Base-by-base conservation (phyloP, 495 filamentous ascomycete genomes). In the Penicillium lagena region DNA sequence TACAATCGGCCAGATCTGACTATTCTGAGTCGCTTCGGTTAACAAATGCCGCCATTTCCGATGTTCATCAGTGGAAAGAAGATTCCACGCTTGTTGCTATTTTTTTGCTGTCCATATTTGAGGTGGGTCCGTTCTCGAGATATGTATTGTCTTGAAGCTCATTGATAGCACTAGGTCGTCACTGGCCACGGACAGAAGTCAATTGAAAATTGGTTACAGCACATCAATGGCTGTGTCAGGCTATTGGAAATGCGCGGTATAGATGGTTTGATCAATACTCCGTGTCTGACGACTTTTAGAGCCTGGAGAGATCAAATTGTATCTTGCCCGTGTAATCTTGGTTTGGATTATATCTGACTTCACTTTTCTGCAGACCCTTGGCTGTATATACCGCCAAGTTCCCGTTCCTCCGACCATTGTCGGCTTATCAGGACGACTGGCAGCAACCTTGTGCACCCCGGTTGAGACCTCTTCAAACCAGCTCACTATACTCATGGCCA, bases 1-100 rank as follows among this genome's bases (percentile, higher is more conserved):
- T 10, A 33, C n/a, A 42, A 15, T 42, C 39, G n/a, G 39, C 39
- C 10, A 42, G n/a, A 10, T 13, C 31, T 42, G 39, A 42, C n/a
- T 42, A 42, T 14, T 12, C 33, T 31, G n/a, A 12, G 3, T 32
- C 39, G 7, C 28, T 42, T 11, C 31, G 11, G 12, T 14, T 42
- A 1, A 30, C 33, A 15, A 42, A 31, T n/a, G 15, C 29, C 29
- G 39, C 39, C 1, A 9, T 42, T 13, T 7, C 13, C 22, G 39
- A 42, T 33, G 8, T 14, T 10, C 12, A 42, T 7, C 39, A 42
- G 17, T 13, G 31, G 28, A 33, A 32, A 9, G 29, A 42, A 13
- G 39, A 42, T 14, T 42, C 39, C 2, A 42, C 39, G 11, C 17
- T 42, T 28, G 33, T 14, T 14, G 29, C 39, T 9, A 42, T 42